Evolutionary conservation across 169 alveolate species (phyloP), one percentile per base, ranked within the genome.

Genomic region (Theileria equi): DNA sequence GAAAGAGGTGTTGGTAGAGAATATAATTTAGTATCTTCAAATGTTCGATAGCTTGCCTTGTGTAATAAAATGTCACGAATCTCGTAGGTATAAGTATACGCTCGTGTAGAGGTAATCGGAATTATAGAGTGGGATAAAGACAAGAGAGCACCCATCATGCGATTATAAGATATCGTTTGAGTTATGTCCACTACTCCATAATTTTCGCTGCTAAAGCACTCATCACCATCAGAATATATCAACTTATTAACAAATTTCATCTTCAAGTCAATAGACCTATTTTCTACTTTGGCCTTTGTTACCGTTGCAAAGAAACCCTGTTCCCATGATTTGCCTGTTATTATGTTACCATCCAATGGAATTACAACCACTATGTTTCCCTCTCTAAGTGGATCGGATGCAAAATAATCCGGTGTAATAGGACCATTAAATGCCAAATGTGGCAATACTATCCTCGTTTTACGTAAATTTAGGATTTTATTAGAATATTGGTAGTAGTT

Each of bases 91-190:
- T 49, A 61, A 5, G 38, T 41, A 19, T 47, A 28, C 34, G 52
- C 29, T 1, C 1, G 83, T 23, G 66, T 73, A 40, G 3, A 28
- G 47, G 61, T 61, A 5, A 73, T 36, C 7, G 80, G 85, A 31
- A 79, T 52, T 41, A 79, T 68, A 17, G 59, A 59, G 65, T 77
- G 84, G 23, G 92, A 80, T 29, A 85, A 54, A 1, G 80, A 47
- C 57, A 60, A 60, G 21, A 81, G 67, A 0, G 92, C 89, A 36
- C 81, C 88, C 49, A 85, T 23, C 92, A 85, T 85, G 55, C 92
- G 52, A 57, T 72, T 65, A 60, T 76, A 43, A 2, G 85, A 48
- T 36, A 45, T 55, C n/a, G 70, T 43, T 49, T 54, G 53, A 21
- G 21, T 41, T 41, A 66, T 29, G 40, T 54, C 60, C 49, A 66